Conservation (phyloP, 1,284 basidiomycete species). For the Vanrija humicola region DNA sequence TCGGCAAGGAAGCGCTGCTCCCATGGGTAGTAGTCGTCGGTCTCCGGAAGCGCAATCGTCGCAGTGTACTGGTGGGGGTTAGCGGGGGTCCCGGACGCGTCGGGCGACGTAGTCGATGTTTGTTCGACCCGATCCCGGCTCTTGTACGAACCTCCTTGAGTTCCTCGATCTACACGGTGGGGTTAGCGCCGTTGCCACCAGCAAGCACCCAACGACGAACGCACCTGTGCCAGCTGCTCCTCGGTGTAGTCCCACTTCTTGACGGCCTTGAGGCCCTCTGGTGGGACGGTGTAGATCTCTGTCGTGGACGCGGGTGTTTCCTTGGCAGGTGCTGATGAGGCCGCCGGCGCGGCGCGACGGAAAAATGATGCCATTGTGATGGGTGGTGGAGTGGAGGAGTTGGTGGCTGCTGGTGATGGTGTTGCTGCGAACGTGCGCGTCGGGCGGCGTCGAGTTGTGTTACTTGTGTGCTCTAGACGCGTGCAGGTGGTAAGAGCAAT, state of each 20-base stretch:
- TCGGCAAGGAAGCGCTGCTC: conserved; percentile 69
- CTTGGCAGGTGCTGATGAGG: conserved; percentile 1
- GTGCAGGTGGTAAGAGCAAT: no score
- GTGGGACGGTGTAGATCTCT: conserved; percentile 9
- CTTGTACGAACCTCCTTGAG: conserved; percentile 57
- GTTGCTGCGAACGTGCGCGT: no score
- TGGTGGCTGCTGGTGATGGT: neutral
- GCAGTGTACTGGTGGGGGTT: conserved; percentile 58
- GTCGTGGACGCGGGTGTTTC: conserved; percentile 5
- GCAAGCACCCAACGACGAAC: neutral
- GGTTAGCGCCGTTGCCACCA: conserved; percentile 4
- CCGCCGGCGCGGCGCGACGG: conserved; percentile 1
- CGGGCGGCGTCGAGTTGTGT: no score
- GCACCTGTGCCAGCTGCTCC: conserved; percentile 55
- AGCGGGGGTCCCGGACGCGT: neutral
- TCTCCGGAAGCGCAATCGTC: conserved; percentile 58
- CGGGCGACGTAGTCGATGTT: neutral
- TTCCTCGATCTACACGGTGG: conserved; percentile 53
- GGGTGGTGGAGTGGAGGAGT: neutral
- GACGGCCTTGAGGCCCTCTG: conserved; percentile 5
- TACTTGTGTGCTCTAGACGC: no score
- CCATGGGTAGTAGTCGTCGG: conserved; percentile 68
- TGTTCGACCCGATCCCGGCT: no score
- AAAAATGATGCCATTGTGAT: conserved; percentile 2
- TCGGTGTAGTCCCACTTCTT: conserved; percentile 62